Evolutionary conservation across 2,329 filamentous ascomycete genomes (phyloP).

Genomic region (Alternaria burnsii): DNA sequence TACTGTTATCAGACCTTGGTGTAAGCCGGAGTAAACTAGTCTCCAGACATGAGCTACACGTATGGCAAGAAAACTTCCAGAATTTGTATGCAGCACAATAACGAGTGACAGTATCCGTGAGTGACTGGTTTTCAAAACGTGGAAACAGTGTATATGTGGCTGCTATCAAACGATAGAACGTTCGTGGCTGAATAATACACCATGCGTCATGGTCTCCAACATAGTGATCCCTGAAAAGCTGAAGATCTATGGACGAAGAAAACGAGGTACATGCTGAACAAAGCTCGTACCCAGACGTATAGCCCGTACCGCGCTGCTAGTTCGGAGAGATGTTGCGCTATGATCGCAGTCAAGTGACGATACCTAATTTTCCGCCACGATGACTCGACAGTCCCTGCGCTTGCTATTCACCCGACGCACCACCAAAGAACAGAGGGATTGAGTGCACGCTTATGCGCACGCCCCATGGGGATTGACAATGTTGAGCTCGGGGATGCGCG

Average conservation of each 20-base stretch:
- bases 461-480: slow-evolving; percentile 15
- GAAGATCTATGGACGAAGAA: not conserved
- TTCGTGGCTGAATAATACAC: not conserved
- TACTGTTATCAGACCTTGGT: too few species aligned
- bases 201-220: not conserved
- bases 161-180: not conserved
- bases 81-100: not conserved
- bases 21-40: too few species aligned
- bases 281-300: not conserved
- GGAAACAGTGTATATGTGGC: not conserved
- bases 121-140: not conserved
- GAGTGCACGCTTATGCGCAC: slow-evolving; percentile 3
- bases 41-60: too few species aligned
- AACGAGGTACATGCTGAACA: not conserved
- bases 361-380: not conserved
- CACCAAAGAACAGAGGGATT: slow-evolving; percentile 1
- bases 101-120: not conserved
- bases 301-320: not conserved
- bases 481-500: slow-evolving; percentile 15
- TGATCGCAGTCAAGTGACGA: slow-evolving; percentile 1
- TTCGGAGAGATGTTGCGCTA: not conserved
- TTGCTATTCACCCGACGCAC: not conserved
- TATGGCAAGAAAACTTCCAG: too few species aligned
- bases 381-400: not conserved
- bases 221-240: not conserved